Conservation (phyloP, 805 yeast species). For the Ogataea thermomethanolica region DNA sequence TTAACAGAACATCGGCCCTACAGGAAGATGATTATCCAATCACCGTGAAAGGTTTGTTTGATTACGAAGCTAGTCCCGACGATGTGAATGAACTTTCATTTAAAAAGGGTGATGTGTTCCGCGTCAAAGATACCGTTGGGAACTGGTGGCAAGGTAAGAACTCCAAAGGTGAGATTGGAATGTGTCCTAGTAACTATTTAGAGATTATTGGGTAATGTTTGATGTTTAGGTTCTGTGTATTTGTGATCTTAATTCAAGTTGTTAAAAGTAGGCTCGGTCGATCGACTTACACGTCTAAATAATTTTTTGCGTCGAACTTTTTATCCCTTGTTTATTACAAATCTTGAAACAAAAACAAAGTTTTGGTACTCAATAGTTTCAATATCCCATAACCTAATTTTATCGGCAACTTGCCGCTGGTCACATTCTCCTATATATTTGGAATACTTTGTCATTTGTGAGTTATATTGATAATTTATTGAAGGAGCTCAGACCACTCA, state of each 20-base stretch:
- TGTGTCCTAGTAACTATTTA: slow-evolving; percentile 93
- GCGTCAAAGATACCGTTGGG: slow-evolving; percentile 88
- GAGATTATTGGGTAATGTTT: slow-evolving; percentile 51
- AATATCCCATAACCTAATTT: no score
- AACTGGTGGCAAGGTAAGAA: slow-evolving; percentile 99
- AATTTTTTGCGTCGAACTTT: no score
- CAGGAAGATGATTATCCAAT: slow-evolving; percentile 60
- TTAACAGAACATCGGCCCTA: slow-evolving; percentile 15
- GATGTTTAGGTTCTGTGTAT: not conserved
- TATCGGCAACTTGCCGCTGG: no score
- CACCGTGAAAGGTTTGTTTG: slow-evolving; percentile 80
- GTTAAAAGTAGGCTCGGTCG: not conserved
- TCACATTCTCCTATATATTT: no score
- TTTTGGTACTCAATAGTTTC: no score
- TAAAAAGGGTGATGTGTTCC: slow-evolving; percentile 84
- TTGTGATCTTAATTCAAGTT: not conserved
- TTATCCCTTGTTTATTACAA: no score
- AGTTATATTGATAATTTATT: not conserved
- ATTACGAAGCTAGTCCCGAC: slow-evolving; percentile 85
- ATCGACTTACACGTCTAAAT: no score
- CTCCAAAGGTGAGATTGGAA: slow-evolving; percentile 88
- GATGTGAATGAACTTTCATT: slow-evolving; percentile 92
- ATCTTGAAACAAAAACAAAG: no score
- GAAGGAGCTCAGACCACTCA: no score
- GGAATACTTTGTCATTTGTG: no score